phyloP scores from a whole-genome alignment of 148 eudicot genomes.

The Salicornia ramosissima region DNA sequence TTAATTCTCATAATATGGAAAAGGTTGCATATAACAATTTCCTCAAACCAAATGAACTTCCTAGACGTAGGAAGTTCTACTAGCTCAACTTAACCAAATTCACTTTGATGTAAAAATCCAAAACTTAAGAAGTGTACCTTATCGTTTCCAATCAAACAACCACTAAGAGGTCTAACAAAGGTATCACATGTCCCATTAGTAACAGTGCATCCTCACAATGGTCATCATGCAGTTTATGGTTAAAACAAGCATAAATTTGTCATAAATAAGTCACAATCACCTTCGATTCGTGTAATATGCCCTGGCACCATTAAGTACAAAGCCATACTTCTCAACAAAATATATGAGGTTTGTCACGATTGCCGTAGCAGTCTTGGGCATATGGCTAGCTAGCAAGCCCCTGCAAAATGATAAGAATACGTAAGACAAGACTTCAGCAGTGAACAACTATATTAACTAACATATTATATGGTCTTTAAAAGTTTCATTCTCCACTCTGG shows the following conservation, averaged over 20 bases:
- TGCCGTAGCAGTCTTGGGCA: constrained; percentile 85
- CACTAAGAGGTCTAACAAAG: background rate
- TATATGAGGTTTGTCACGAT: constrained; percentile 78
- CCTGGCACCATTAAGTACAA: constrained; percentile 91
- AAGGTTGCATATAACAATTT: no score
- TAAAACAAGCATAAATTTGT: background rate
- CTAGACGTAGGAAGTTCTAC: background rate
- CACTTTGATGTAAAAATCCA: background rate
- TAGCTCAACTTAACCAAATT: background rate
- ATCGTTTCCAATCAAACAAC: background rate
- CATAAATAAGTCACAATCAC: constrained; percentile 26
- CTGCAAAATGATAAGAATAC: constrained; percentile 34
- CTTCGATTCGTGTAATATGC: constrained; percentile 87
- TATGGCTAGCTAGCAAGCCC: constrained; percentile 84
- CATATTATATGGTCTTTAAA: background rate
- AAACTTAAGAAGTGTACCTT: background rate
- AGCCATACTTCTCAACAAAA: constrained; percentile 64
- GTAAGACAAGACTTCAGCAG: background rate
- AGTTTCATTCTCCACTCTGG: background rate
- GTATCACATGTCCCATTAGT: background rate
- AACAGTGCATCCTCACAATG: background rate
- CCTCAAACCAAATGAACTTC: no score
- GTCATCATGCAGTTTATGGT: background rate
- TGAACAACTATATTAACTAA: constrained; percentile 1
- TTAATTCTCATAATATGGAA: no score